Conservation (phyloP, 2,329 filamentous ascomycete species). For the Teratosphaeria nubilosa region DNA sequence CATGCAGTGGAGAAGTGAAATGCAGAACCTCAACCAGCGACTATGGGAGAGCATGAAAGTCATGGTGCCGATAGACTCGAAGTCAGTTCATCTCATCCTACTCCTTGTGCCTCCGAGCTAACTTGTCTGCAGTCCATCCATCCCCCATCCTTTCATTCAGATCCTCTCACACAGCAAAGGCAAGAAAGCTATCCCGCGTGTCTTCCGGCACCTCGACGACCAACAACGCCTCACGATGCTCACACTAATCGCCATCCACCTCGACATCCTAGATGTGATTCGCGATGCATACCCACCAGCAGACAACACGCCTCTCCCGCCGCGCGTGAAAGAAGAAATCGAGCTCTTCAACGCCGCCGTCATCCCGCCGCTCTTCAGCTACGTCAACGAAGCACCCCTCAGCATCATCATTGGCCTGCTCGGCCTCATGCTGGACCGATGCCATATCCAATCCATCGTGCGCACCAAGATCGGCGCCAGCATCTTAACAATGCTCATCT, state of each 20-base stretch:
- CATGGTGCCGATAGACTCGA: slow-evolving; percentile 69
- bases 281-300: slow-evolving; percentile 62
- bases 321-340: slow-evolving; percentile 76
- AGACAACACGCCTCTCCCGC: slow-evolving; percentile 63
- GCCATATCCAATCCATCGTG: slow-evolving; percentile 74
- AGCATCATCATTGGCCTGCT: slow-evolving; percentile 86
- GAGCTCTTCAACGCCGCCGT: slow-evolving; percentile 82
- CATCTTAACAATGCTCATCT: slow-evolving; percentile 87
- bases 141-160: slow-evolving; percentile 83
- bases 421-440: slow-evolving; percentile 68
- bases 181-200: slow-evolving; percentile 87
- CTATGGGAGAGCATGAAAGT: slow-evolving; percentile 86
- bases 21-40: slow-evolving; percentile 61
- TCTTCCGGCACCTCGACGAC: slow-evolving; percentile 86
- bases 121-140: slow-evolving; percentile 46
- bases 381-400: slow-evolving; percentile 82
- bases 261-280: slow-evolving; percentile 86
- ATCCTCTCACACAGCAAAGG: slow-evolving; percentile 92
- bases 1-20: slow-evolving; percentile 66
- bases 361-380: slow-evolving; percentile 80
- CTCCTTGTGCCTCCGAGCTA: neutral
- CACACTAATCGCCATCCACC: slow-evolving; percentile 88
- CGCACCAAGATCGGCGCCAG: slow-evolving; percentile 80
- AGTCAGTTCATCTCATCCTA: slow-evolving; percentile 27
- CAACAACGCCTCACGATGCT: slow-evolving; percentile 91